Percentiles rank a stretch among this genome's conserved stretches.
Conservation (phyloP, 495 filamentous ascomycete genomes). For the Penicillium odoratum region DNA sequence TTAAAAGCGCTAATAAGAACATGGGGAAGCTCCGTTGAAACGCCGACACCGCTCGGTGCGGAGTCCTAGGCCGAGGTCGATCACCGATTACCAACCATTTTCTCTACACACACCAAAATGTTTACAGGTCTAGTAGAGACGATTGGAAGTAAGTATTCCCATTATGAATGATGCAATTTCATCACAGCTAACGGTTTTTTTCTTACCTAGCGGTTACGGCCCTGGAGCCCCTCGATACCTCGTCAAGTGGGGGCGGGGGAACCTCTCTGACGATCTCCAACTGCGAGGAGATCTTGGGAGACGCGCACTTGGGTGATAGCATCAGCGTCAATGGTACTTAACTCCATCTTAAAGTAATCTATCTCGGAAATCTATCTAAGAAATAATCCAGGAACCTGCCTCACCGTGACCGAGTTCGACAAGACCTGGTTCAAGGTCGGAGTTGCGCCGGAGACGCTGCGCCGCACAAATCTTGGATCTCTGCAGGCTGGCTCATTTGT, state of each 20-base stretch:
- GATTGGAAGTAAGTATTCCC: slow-evolving; percentile 70
- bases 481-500: slow-evolving; percentile 60
- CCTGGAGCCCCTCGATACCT: slow-evolving; percentile 75
- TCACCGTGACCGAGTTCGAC: slow-evolving; percentile 85
- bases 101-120: slow-evolving; percentile 56
- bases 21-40: slow-evolving; percentile 32
- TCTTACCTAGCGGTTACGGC: slow-evolving; percentile 67
- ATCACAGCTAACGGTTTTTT: slow-evolving; percentile 13
- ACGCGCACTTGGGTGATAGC: slow-evolving; percentile 86
- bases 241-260: slow-evolving; percentile 66
- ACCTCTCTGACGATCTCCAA: slow-evolving; percentile 85
- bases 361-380: background rate
- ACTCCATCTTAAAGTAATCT: background rate
- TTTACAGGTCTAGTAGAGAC: slow-evolving; percentile 97
- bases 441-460: slow-evolving; percentile 93
- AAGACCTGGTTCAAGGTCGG: slow-evolving; percentile 81
- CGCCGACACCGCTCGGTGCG: slow-evolving; percentile 34
- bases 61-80: slow-evolving; percentile 37
- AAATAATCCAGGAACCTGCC: slow-evolving; percentile 62
- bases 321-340: slow-evolving; percentile 81
- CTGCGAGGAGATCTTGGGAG: slow-evolving; percentile 71
- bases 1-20: slow-evolving; percentile 23
- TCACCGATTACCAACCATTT: slow-evolving; percentile 13
- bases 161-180: background rate
- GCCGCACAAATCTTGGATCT: slow-evolving; percentile 87